Base-by-base conservation (phyloP, 1,284 basidiomycete species). In the Meripilus lineatus region DNA sequence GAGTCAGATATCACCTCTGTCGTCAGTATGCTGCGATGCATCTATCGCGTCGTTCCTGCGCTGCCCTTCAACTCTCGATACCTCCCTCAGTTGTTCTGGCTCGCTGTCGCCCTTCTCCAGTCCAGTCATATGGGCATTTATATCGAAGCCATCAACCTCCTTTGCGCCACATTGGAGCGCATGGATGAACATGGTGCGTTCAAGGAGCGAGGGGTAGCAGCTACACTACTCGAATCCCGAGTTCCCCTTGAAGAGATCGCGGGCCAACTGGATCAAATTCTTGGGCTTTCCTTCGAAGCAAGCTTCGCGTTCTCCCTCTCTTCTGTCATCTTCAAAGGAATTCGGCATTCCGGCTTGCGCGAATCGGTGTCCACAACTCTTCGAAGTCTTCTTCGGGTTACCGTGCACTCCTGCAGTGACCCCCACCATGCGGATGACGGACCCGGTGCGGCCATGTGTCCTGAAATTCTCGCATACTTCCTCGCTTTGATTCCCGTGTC, bases 11-110 rank as follows among this genome's bases (percentile, higher is more conserved):
- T 77, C n/a, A 72, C 71, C 51, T 78, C 86, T 5, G 77, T 93
- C 26, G 79, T 90, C 53, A 87, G 85, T 65, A 93, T 95, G 84
- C 73, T 93, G 23, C 78, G 89, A 47, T 92, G 89, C 63, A 76
- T 94, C 51, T 79, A 80, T 57, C 82, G 82, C 52, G 75, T 93
- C 44, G 76, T 90, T 5, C 81, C 85, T 13, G 81, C 81, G 10
- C 68, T 92, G 8, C 68, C 77, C 1, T 67, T 74, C 36, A 74
- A 80, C 40, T 89, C 87, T 30, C 74, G 88, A 46, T 92, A 92
- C 61, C 68, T 87, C 6, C 67, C 75, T 15, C 79, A 80, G 48
- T 68, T 93, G 13, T 90, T 93, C 67, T 93, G 92, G 91, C 68
- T 93, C 7, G 87, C 86, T 2, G 81, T 93, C 24, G 82, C 84